Base-by-base conservation (phyloP, 2,329 filamentous ascomycete species). In the Monilinia laxa region DNA sequence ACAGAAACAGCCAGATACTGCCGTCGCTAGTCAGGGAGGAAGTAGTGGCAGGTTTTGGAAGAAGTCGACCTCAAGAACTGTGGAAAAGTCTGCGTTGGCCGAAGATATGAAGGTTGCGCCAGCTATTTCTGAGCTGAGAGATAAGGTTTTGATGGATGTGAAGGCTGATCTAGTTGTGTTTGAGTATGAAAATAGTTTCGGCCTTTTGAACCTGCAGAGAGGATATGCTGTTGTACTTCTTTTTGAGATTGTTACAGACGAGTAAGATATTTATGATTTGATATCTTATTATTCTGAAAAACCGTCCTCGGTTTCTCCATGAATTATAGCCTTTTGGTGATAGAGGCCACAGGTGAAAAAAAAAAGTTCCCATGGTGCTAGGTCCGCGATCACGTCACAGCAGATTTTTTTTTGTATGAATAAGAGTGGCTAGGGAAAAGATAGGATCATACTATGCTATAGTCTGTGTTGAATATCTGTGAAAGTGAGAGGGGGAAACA, bases 171-270 rank as follows among this genome's bases (percentile, higher is more conserved):
- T 86, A 60, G 80, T 80, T 2, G 81, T 86, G 3, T 85, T 88
- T 75, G 84, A 86, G 67, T 91, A 88, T 75, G 78, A 96, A 69
- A 88, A 86, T 74, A 90, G 90, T 1, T 80, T 91, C 53, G 91
- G 88, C 7, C 87, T 96, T 38, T 73, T 70, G 56, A 72, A 71
- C 7, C 73, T 71, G 0, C 68, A 75, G 51, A 72, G 65, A 11
- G 75, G 74, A 0, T 76, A 68, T 67, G 71, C 67, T 20, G 72
- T 76, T 63, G 70, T 76, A 10, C 40, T 76, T 25, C 67, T 65
- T 49, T 63, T 75, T 49, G 66, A 49, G 28, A 62, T 74, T 12
- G 12, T 53, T 18, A 40, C 31, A 3, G 52, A 31, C 18, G 38
- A 12, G 9, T 14, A 14, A 11, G 35, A 49, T n/a, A 25, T 3